These are phyloP conservation scores for Pinus taeda DNA, from an alignment of 75 land plant species.

Conservation along the genomic window DNA sequence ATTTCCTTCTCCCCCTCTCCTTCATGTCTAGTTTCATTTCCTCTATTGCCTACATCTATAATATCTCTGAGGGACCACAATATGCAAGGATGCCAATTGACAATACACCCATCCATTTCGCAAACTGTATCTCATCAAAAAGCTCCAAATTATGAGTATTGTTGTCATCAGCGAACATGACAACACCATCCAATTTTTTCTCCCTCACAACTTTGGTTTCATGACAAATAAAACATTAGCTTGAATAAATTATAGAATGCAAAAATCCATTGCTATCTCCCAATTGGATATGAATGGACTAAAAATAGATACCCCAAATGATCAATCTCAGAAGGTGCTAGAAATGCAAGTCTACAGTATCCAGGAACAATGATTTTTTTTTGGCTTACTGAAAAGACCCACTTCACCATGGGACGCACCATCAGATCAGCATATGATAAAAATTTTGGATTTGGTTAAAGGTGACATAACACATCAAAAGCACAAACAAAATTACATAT, in stretches of 20 bases:
- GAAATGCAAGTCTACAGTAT: not conserved
- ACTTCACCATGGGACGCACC: not conserved
- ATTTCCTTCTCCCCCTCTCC: conserved; percentile 15
- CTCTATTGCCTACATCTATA: not conserved
- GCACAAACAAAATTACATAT: not conserved
- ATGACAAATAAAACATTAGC: not conserved
- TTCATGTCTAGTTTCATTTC: conserved; percentile 3
- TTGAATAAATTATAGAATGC: not conserved
- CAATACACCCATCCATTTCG: conserved; percentile 83
- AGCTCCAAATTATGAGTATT: conserved; percentile 79
- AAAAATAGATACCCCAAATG: not conserved
- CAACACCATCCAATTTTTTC: conserved; percentile 73
- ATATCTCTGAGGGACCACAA: conserved; percentile 29
- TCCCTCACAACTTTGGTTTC: conserved; percentile 59
- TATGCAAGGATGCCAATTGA: conserved; percentile 71
- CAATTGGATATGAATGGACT: not conserved
- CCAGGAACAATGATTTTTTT: too few species aligned
- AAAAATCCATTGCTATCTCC: not conserved
- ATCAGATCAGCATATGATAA: not conserved
- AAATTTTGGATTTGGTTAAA: not conserved
- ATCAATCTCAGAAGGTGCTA: not conserved
- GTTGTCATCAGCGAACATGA: conserved; percentile 89
- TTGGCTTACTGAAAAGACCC: too few species aligned
- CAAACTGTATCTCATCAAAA: conserved; percentile 76
- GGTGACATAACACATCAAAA: not conserved